Percentiles rank a stretch among this genome's conserved stretches.
phyloP scores from a whole-genome alignment of 2,329 filamentous ascomycete genomes.

The Botrytis byssoidea region DNA sequence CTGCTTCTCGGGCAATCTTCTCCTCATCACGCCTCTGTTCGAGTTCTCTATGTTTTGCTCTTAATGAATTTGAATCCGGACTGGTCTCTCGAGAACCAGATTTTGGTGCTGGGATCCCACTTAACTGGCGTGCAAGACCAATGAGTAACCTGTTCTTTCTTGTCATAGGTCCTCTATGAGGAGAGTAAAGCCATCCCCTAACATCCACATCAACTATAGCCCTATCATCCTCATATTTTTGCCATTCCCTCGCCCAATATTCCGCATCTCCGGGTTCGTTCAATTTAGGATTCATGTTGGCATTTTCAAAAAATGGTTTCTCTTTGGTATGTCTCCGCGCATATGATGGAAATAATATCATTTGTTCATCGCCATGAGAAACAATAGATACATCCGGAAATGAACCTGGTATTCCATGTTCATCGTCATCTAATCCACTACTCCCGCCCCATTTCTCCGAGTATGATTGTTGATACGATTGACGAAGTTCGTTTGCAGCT shows the following conservation, averaged over 20 bases:
- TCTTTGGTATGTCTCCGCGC: constrained; percentile 50
- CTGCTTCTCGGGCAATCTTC: constrained; percentile 70
- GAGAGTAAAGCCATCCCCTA: constrained; percentile 90
- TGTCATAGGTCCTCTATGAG: constrained; percentile 79
- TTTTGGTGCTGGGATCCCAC: constrained; percentile 66
- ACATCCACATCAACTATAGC: constrained; percentile 93
- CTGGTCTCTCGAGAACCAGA: constrained; percentile 34
- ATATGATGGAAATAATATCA: constrained; percentile 97
- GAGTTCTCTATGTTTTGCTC: constrained; percentile 43
- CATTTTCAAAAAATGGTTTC: constrained; percentile 39
- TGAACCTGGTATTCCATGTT: constrained; percentile 62
- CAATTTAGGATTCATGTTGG: constrained; percentile 41
- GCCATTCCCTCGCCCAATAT: constrained; percentile 78
- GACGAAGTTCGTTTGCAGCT: constrained; percentile 69
- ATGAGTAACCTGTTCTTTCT: constrained; percentile 84
- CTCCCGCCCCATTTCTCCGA: constrained; percentile 47
- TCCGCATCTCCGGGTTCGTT: constrained; percentile 59
- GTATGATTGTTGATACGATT: constrained; percentile 60
- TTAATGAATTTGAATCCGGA: constrained; percentile 33
- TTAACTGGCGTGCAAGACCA: constrained; percentile 81
- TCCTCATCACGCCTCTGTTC: constrained; percentile 58
- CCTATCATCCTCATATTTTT: constrained; percentile 74
- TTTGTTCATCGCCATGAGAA: constrained; percentile 78
- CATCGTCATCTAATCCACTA: constrained; percentile 45
- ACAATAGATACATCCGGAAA: constrained; percentile 86